Evolutionary conservation across 768 basidiomycete species (phyloP), one percentile per base, ranked within the genome.

Genomic region (Hygrocybe coccinea): DNA sequence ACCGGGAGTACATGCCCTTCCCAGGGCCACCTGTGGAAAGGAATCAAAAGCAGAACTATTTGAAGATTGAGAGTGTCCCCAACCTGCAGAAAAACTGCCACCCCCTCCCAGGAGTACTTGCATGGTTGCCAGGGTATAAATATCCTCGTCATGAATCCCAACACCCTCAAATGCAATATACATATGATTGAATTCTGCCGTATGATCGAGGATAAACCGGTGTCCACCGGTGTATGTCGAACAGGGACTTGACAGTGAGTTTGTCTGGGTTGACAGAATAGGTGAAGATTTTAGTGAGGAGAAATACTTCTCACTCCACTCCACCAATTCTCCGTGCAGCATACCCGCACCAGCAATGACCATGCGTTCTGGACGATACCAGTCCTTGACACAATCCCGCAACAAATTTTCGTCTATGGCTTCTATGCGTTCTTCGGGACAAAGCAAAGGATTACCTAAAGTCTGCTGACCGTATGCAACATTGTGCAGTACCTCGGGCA

Each of bases 1-100:
- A 74, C 22, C 95, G 87, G 34, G 94, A 93, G 78, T 97, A 98
- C 95, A 98, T 98, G 63, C 95, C 95, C 75, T 98, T 98, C 14
- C 95, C 95, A 2, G 95, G 95, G 3, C 95, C 95, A 60, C 95
- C 93, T 81, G 62, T 21, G 50, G 49, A 36, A 50, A 34, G 6
- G 34, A 46, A 1, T 12, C 50, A 37, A 39, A 34, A 21, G 46
- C 34, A 19, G 57, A 25, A 52, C 24, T 17, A 15, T 55, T 50
- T 52, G 6, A 15, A n/a, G 19, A 49, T 33, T n/a, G 47, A 33
- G 24, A 10, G 34, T 8, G 59, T 75, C 38, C 62, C 17, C 22
- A 19, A 85, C 84, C 90, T 14, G 95, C 95, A 35, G 94, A 97
- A 79, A 99, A 99, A 68, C 87, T 90, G 15, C 94, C 94, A 7